phyloP scores from a whole-genome alignment of 805 yeast genomes.

The Lachancea fermentati region DNA sequence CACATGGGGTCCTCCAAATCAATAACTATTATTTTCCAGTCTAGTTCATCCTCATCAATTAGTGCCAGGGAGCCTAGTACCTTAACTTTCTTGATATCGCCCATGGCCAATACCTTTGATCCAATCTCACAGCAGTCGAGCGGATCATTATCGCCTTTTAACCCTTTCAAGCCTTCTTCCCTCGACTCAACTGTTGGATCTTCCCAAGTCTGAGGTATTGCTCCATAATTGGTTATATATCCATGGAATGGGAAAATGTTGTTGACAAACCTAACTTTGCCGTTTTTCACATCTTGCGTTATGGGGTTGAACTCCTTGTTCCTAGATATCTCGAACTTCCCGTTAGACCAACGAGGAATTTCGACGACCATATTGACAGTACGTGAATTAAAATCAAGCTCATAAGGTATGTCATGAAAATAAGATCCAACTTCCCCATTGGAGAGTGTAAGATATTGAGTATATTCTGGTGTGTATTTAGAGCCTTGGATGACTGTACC shows the following conservation, averaged over 20 bases:
- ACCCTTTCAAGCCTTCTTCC: slow-evolving; percentile 39
- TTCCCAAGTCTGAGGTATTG: slow-evolving; percentile 95
- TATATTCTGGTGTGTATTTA: slow-evolving; percentile 36
- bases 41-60: slow-evolving; percentile 92
- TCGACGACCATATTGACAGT: slow-evolving; percentile 67
- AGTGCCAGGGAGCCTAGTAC: slow-evolving; percentile 72
- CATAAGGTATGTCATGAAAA: slow-evolving; percentile 69
- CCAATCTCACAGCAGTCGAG: slow-evolving; percentile 93
- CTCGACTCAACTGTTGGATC: slow-evolving; percentile 59
- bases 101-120: slow-evolving; percentile 47
- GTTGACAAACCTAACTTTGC: slow-evolving; percentile 66
- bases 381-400: slow-evolving; percentile 35
- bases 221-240: slow-evolving; percentile 83
- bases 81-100: slow-evolving; percentile 61
- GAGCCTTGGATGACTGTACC: slow-evolving; percentile 30
- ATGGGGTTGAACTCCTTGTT: slow-evolving; percentile 64
- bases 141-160: slow-evolving; percentile 90
- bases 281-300: slow-evolving; percentile 72
- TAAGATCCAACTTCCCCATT: slow-evolving; percentile 49
- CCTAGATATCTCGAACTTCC: slow-evolving; percentile 71
- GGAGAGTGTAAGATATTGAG: slow-evolving; percentile 39
- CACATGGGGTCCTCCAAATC: slow-evolving; percentile 64
- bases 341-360: slow-evolving; percentile 79
- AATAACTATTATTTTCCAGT: slow-evolving; percentile 84
- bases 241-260: slow-evolving; percentile 82